Evolutionary conservation across 1,284 basidiomycete species (phyloP).

Genomic region (Ganoderma lingzhi): DNA sequence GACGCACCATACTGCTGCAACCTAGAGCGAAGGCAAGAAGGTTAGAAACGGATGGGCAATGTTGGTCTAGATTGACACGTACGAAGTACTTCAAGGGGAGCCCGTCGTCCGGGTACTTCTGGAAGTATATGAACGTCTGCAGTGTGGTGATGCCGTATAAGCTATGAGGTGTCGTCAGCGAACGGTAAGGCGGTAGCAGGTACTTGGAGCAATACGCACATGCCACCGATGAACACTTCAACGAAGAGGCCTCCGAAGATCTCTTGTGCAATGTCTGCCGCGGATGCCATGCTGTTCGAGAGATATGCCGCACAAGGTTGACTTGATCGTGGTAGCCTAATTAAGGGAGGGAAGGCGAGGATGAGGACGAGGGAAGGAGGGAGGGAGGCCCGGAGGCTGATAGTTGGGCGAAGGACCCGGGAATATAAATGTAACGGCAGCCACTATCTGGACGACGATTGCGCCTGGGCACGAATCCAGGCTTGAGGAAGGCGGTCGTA

Average conservation of each 20-base stretch:
- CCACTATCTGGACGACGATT: no score
- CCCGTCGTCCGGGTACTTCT: slow-evolving; percentile 30
- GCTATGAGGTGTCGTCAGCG: slow-evolving; percentile 7
- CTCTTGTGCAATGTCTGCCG: slow-evolving; percentile 1
- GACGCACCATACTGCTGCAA: slow-evolving; percentile 29
- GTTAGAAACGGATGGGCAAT: not conserved
- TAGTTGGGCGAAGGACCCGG: no score
- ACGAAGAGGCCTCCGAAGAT: slow-evolving; percentile 28
- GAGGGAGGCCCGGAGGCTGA: not conserved
- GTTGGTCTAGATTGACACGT: not conserved
- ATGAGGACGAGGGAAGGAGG: not conserved
- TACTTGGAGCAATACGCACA: slow-evolving; percentile 19
- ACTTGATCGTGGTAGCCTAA: not conserved
- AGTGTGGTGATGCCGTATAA: slow-evolving; percentile 32
- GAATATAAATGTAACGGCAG: no score
- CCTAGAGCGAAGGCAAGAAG: slow-evolving; percentile 11
- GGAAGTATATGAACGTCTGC: slow-evolving; percentile 34
- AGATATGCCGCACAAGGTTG: not conserved
- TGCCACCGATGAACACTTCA: slow-evolving; percentile 49
- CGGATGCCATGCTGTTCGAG: not conserved
- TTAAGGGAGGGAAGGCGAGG: not conserved
- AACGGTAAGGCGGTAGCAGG: not conserved
- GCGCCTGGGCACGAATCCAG: no score
- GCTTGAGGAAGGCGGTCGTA: no score
- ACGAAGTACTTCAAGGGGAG: slow-evolving; percentile 26